phyloP scores from a whole-genome alignment of 2,329 filamentous ascomycete species.

The Colletotrichum plurivorum region DNA sequence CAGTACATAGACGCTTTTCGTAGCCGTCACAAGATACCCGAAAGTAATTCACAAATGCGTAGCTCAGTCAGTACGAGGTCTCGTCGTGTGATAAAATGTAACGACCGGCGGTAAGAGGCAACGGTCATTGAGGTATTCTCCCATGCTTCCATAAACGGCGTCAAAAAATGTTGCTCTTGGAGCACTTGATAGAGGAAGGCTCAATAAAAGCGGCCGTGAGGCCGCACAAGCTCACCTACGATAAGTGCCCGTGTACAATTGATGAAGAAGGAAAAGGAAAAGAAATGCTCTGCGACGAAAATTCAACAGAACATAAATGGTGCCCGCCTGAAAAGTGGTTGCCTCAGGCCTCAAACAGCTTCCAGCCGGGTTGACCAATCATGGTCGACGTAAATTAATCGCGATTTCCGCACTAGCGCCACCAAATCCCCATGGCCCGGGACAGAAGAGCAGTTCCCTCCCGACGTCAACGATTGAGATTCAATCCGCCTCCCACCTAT shows the following conservation, averaged over 20 bases:
- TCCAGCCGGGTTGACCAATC: conserved; percentile 53
- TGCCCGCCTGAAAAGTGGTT: conserved; percentile 17
- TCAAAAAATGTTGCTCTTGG: conserved; percentile 67
- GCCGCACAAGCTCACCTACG: conserved; percentile 76
- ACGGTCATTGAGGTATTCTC: conserved; percentile 73
- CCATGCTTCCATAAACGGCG: conserved; percentile 81
- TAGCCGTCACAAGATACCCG: not conserved
- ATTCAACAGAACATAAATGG: conserved; percentile 36
- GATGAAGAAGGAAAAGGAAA: conserved; percentile 59
- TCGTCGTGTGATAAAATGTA: conserved; percentile 62
- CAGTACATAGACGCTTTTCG: not conserved
- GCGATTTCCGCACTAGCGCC: conserved; percentile 52
- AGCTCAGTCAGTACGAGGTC: not conserved
- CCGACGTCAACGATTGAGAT: conserved; percentile 58
- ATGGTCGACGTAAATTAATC: conserved; percentile 61
- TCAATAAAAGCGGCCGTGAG: conserved; percentile 65
- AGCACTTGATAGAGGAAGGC: conserved; percentile 82
- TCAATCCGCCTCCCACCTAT: conserved; percentile 50
- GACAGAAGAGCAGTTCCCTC: conserved; percentile 54
- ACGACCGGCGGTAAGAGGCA: conserved; percentile 83
- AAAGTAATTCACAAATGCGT: not conserved
- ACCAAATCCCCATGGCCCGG: conserved; percentile 49
- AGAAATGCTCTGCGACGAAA: conserved; percentile 42
- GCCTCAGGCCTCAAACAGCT: conserved; percentile 55
- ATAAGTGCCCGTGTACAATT: conserved; percentile 81